phyloP scores from a whole-genome alignment of 2,329 filamentous ascomycete species.

The Aspergillus arachidicola region DNA sequence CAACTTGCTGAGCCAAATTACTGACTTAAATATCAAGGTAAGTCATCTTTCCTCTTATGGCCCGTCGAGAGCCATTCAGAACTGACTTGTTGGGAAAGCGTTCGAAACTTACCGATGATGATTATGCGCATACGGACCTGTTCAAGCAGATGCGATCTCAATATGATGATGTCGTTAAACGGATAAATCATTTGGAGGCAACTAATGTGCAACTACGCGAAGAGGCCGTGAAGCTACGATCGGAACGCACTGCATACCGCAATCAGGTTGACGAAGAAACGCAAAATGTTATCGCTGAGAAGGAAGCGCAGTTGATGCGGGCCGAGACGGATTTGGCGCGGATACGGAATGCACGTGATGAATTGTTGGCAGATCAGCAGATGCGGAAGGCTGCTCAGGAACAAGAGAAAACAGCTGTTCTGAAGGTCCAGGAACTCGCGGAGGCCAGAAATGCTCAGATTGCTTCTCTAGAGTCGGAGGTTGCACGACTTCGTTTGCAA shows the following conservation, averaged over 20 bases:
- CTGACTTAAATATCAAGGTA: constrained; percentile 64
- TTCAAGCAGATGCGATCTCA: constrained; percentile 91
- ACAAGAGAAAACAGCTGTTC: constrained; percentile 68
- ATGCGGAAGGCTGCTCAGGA: constrained; percentile 80
- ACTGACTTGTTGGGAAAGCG: constrained; percentile 45
- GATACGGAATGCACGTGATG: constrained; percentile 81
- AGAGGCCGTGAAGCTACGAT: constrained; percentile 80
- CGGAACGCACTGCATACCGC: constrained; percentile 81
- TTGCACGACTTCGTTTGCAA: constrained; percentile 68
- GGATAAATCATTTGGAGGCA: constrained; percentile 88
- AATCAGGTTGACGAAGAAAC: constrained; percentile 80
- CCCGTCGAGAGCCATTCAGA: not conserved
- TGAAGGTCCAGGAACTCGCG: constrained; percentile 78
- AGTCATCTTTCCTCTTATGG: constrained; percentile 23
- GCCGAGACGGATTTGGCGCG: constrained; percentile 84
- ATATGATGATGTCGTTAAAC: constrained; percentile 88
- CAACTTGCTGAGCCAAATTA: constrained; percentile 74
- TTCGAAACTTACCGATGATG: constrained; percentile 81
- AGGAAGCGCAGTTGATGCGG: constrained; percentile 78
- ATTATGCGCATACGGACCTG: constrained; percentile 87
- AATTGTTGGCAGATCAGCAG: constrained; percentile 77
- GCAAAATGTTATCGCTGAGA: constrained; percentile 70
- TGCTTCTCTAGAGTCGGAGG: constrained; percentile 76
- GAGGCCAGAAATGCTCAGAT: constrained; percentile 81
- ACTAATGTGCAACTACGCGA: constrained; percentile 82